These are phyloP conservation scores for Pinus taeda DNA, from an alignment of 75 land plant genomes.

Conservation along the genomic window DNA sequence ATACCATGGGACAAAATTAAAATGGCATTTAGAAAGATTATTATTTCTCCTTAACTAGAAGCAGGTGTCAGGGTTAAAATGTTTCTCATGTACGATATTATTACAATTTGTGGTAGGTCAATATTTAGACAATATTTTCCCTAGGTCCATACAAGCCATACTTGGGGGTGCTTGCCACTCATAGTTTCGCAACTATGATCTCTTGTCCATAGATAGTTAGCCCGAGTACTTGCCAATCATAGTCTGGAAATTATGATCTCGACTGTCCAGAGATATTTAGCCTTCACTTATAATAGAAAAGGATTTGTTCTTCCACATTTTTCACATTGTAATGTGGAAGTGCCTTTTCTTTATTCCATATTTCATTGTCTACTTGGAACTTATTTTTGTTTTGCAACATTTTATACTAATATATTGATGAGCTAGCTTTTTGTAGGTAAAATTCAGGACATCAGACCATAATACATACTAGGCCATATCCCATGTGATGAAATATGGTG, in stretches of 20 bases:
- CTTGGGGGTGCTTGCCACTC: background rate
- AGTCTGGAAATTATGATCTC: too few relatives aligned
- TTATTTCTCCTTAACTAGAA: too few relatives aligned
- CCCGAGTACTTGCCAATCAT: too few relatives aligned
- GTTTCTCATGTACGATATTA: too few relatives aligned
- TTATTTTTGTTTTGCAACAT: too few relatives aligned
- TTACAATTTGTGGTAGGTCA: background rate
- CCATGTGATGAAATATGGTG: constrained; percentile 90
- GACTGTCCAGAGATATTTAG: too few relatives aligned
- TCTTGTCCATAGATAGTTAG: background rate
- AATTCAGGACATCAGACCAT: constrained; percentile 52
- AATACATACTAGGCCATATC: constrained; percentile 63
- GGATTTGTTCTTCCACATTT: background rate
- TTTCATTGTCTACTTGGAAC: background rate
- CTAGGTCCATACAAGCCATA: background rate
- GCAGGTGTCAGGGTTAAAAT: too few relatives aligned
- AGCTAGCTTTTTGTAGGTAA: constrained; percentile 51
- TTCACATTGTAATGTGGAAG: background rate
- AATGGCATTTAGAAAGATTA: too few relatives aligned
- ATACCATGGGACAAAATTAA: too few relatives aligned
- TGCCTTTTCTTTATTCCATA: too few relatives aligned
- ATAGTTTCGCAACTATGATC: background rate
- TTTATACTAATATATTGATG: background rate
- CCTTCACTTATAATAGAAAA: background rate
- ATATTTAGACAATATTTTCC: background rate